Base-by-base conservation (phyloP, 2,329 filamentous ascomycete genomes). In the Penicillium sp. region DNA sequence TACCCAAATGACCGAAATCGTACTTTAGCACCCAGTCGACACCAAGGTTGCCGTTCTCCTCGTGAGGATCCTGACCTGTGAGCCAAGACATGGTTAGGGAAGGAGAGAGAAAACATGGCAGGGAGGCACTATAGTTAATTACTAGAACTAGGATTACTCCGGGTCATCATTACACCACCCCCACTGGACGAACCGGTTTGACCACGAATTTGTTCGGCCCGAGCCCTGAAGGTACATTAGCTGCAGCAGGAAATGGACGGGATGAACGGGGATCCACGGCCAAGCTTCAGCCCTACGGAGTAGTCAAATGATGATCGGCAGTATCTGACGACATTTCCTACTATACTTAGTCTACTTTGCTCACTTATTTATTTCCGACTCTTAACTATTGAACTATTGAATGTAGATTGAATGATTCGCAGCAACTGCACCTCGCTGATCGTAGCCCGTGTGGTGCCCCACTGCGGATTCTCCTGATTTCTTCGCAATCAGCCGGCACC, bases 1-100 rank as follows among this genome's bases (percentile, higher is more conserved):
- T 16, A 86, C 87, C 81, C 46, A 81, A 78, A 36, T 80, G 74
- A 22, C 82, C 78, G 62, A 91, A 84, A 47, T 84, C 77, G 70
- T 87, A 95, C 62, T 83, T 80, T 52, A 96, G 79, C 47, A 95
- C 89, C 76, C 89, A 96, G 74, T 96, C 90, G 50, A 95, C 87
- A 44, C 87, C 78, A 60, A 84, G 75, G 60, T 84, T 85, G 41
- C 73, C 74, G 53, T 74, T 63, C 28, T 66, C 59, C 14, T 55
- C 47, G 14, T 51, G 44, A 8, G 56, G 51, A 40, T 42, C 44
- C 41, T 55, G 47, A 16, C 56, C 55, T 7, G 59, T 51, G 38
- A 62, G 51, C 49, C 63, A 56, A 54, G 55, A 58, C 63, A 66
- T 66, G 20, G 22, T 52, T 42, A 11, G 29, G 13, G 34, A 18